Evolutionary conservation across 768 basidiomycete genomes (phyloP).

Genomic region (Dentipellis fragilis): DNA sequence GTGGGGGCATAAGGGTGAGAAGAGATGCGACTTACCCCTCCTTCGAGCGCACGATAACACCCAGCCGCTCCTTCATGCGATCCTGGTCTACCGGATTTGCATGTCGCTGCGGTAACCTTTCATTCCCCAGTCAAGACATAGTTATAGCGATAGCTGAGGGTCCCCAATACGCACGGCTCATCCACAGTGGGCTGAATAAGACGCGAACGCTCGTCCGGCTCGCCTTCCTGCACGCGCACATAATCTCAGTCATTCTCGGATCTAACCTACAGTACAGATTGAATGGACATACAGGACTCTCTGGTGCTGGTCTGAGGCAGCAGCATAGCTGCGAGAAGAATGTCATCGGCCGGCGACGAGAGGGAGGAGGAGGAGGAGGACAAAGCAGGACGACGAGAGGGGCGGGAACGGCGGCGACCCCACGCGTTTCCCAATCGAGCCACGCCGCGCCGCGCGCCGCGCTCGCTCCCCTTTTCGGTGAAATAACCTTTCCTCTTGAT

Average conservation of each 20-base stretch:
- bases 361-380: not conserved
- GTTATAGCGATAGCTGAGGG: too few species aligned
- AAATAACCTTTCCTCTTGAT: too few species aligned
- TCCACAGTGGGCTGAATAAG: conserved; percentile 23
- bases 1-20: not conserved
- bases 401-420: not conserved
- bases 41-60: conserved; percentile 47
- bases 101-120: conserved; percentile 1
- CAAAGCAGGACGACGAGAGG: not conserved
- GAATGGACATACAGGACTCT: not conserved
- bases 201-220: conserved; percentile 22
- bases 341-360: not conserved
- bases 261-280: not conserved
- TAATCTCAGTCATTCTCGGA: not conserved
- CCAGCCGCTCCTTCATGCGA: conserved; percentile 39
- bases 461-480: not conserved
- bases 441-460: not conserved
- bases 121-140: too few species aligned
- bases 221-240: conserved; percentile 10
- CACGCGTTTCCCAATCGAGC: not conserved
- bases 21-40: conserved; percentile 37
- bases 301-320: not conserved
- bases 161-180: conserved; percentile 15
- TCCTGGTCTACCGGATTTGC: conserved; percentile 33
- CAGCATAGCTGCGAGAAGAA: not conserved